Percentiles rank a stretch among this genome's conserved stretches.
phyloP scores from a whole-genome alignment of 176 grass and related monocot genomes.

The Bolboschoenus planiculmis region DNA sequence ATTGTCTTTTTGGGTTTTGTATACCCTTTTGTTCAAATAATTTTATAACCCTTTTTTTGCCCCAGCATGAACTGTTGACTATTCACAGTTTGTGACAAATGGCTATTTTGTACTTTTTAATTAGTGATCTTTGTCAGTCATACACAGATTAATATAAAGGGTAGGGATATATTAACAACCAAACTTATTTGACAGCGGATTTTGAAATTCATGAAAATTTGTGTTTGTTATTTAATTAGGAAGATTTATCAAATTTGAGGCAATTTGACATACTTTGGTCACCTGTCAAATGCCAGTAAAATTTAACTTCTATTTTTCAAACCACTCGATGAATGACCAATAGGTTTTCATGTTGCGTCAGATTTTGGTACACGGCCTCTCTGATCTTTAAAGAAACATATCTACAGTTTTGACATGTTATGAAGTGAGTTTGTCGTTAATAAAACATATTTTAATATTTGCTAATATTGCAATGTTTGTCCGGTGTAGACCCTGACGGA shows the following conservation, averaged over 20 bases:
- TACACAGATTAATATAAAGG: background rate
- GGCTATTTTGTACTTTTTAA: background rate
- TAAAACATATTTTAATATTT: background rate
- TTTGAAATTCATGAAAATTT: background rate
- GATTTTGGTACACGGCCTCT: background rate
- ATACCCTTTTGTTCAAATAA: background rate
- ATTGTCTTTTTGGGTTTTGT: background rate
- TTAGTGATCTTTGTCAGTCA: background rate
- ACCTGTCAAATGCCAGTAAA: background rate
- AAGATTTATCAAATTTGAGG: background rate
- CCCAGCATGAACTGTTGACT: background rate
- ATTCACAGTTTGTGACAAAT: background rate
- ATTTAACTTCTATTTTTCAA: background rate
- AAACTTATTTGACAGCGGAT: background rate
- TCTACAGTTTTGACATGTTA: background rate
- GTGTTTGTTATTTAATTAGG: background rate
- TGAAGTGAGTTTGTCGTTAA: background rate
- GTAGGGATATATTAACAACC: background rate
- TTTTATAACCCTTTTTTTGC: background rate
- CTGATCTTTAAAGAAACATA: background rate
- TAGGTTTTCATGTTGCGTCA: background rate
- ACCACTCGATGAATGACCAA: background rate
- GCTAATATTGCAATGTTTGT: background rate
- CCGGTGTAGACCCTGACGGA: slow-evolving; percentile 21
- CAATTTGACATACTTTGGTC: background rate